Base-by-base conservation (phyloP, 441 rosid species). In the Euphorbia schlechtendalii region DNA sequence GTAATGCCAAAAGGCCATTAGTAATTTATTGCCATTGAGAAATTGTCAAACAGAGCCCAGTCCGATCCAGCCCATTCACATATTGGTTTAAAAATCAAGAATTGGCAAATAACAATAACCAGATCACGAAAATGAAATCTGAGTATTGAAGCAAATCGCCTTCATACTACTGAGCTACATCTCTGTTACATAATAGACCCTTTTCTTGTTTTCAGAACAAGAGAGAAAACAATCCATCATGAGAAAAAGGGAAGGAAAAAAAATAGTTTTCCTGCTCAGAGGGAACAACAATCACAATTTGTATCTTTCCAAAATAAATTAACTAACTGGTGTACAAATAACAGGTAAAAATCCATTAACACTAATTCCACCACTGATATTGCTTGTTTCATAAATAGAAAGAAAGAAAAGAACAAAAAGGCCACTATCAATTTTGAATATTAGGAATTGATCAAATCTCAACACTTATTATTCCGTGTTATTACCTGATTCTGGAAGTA, bases 321-420 rank as follows among this genome's bases (percentile, higher is more conserved):
- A 48, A 48, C 52, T 48, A 48, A 48, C 8, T 48, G 52, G n/a
- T 48, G 21, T 48, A 48, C 21, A 48, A 48, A 48, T 48, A 48
- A 48, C 21, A 48, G 3, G 52, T 48, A 48, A 48, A 48, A 48
- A 17, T 17, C 10, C 18, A 14, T n/a, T 5, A 48, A 74, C 85
- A 84, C 32, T 77, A 73, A 34, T 67, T 68, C n/a, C 17, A 79
- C 17, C 45, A 76, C 90, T 18, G 78, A 81, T 32, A 73, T 78
- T 56, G 76, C 84, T 43, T 36, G 65, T 41, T 73, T 77, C 70
- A 78, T 77, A 22, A 78, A 80, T 68, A 58, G 36, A 17, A 48
- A 45, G 17, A 45, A 45, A 45, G 49, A 76, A 77, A n/a, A n/a
- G n/a, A n/a, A 4, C 30, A 27, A 34, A 34, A 34, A 8, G 40